Evolutionary conservation across 169 alveolate genomes (phyloP), one percentile per base, ranked within the genome.

Genomic region (Babesia caballi): DNA sequence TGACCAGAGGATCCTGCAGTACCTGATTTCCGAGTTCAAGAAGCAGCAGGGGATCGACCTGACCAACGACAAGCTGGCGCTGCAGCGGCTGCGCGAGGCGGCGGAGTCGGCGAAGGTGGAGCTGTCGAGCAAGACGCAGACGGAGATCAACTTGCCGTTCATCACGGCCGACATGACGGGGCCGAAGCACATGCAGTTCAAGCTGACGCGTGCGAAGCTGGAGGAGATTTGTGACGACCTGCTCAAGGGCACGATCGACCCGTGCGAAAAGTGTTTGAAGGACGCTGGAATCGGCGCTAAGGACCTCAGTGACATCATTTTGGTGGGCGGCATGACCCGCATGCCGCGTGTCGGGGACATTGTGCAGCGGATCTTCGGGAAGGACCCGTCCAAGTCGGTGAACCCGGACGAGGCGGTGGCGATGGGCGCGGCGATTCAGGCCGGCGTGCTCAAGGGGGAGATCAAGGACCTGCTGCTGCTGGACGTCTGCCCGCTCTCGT

Each of bases 361-460:
- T 14, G 97, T 96, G 15, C 91, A 93, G 68, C 90, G 88, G 75
- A 93, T 97, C 69, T 94, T 93, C 89, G 97, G 97, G 28, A 95
- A 94, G 91, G 92, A 90, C 41, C 98, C 99, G 35, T 91, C 96
- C 63, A 97, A 95, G 91, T 91, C 97, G 35, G 98, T 98, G 47
- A 97, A 98, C 88, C 99, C 99, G 15, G 99, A 98, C 88, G 99
- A 98, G 84, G 99, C 99, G 41, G 99, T 98, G 47, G 99, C 99
- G 33, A 88, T 93, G 94, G 99, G 99, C 35, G 99, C 99, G 41
- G 99, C 99, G 28, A 95, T 98, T 67, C 97, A 96, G 92, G 99
- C 98, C 9, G 99, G 98, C 36, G 98, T 96, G 11, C 91, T 96
- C 61, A 95, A 96, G 85, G 99, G 99, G 56, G 97, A 96, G 51